Evolutionary conservation across 352 stramenopile species (phyloP).

Genomic region (Pythium dissimile): DNA sequence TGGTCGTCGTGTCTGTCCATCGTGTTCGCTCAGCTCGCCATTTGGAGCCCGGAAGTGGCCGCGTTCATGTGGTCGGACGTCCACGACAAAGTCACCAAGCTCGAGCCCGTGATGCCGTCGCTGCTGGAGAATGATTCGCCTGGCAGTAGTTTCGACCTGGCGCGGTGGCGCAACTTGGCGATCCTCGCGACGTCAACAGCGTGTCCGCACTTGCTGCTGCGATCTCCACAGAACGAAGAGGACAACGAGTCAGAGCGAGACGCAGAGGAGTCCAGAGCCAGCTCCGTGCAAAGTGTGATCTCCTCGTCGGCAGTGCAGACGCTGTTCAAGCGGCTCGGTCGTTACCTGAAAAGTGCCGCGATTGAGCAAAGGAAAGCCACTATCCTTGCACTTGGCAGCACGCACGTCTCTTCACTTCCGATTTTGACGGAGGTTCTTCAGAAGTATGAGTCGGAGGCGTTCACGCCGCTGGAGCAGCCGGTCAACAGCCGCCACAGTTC

Average conservation of each 20-base stretch:
- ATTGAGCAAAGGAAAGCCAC: conserved; percentile 50
- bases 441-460: conserved; percentile 55
- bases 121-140: conserved; percentile 4
- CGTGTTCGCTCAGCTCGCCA: conserved; percentile 39
- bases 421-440: conserved; percentile 49
- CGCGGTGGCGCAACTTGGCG: conserved; percentile 63
- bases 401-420: conserved; percentile 26
- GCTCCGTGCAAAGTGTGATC: conserved; percentile 36
- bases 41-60: conserved; percentile 44
- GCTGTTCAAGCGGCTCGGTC: conserved; percentile 46
- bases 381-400: conserved; percentile 50
- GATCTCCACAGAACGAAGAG: not conserved
- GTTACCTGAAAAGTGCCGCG: conserved; percentile 57
- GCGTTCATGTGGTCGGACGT: conserved; percentile 67
- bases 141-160: conserved; percentile 25
- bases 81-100: conserved; percentile 52
- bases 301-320: conserved; percentile 33
- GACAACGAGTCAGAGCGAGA: not conserved
- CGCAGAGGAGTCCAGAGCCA: conserved; percentile 6
- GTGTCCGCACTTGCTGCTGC: conserved; percentile 30
- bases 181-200: conserved; percentile 52
- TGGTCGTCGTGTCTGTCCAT: conserved; percentile 50
- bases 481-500: conserved; percentile 19
- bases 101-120: conserved; percentile 53
- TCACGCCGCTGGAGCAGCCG: conserved; percentile 11